Conservation (phyloP, 2,329 filamentous ascomycete genomes). For the Aspergillus costaricaensis region DNA sequence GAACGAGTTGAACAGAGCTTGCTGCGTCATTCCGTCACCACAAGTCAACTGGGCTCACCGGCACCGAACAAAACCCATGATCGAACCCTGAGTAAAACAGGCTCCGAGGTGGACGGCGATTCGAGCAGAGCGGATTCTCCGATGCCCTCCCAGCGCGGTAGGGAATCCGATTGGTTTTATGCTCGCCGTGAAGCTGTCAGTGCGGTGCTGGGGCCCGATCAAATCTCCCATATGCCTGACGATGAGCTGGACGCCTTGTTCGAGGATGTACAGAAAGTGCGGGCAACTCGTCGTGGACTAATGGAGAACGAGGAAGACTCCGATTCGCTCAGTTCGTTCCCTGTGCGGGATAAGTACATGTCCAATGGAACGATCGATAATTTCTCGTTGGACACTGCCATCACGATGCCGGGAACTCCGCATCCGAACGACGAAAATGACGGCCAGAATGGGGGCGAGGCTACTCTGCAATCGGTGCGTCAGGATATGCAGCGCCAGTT, state of each 20-base stretch:
- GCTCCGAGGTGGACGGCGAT: constrained; percentile 72
- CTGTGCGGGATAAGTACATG: constrained; percentile 89
- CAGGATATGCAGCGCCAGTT: constrained; percentile 83
- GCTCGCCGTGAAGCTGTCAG: constrained; percentile 90
- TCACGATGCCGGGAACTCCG: constrained; percentile 94
- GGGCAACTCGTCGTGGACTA: constrained; percentile 77
- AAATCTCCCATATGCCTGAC: constrained; percentile 85
- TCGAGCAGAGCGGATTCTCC: constrained; percentile 80
- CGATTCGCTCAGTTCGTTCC: constrained; percentile 85
- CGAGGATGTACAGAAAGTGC: constrained; percentile 86
- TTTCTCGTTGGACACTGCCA: constrained; percentile 87
- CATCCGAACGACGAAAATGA: constrained; percentile 70
- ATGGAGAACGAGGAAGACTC: constrained; percentile 71
- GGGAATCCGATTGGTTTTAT: constrained; percentile 93
- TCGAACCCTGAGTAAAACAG: constrained; percentile 73
- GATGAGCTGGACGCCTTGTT: constrained; percentile 92
- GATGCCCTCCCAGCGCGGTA: constrained; percentile 63
- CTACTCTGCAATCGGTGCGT: constrained; percentile 70
- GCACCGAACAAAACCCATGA: constrained; percentile 70
- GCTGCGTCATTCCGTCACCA: constrained; percentile 76
- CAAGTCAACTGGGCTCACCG: constrained; percentile 65
- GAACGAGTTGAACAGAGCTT: constrained; percentile 87
- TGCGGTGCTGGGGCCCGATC: constrained; percentile 84
- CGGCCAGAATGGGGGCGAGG: constrained; percentile 43
- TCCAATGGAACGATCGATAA: constrained; percentile 94